Evolutionary conservation across 257 asterid genomes (phyloP).

Genomic region (Vinca minor): DNA sequence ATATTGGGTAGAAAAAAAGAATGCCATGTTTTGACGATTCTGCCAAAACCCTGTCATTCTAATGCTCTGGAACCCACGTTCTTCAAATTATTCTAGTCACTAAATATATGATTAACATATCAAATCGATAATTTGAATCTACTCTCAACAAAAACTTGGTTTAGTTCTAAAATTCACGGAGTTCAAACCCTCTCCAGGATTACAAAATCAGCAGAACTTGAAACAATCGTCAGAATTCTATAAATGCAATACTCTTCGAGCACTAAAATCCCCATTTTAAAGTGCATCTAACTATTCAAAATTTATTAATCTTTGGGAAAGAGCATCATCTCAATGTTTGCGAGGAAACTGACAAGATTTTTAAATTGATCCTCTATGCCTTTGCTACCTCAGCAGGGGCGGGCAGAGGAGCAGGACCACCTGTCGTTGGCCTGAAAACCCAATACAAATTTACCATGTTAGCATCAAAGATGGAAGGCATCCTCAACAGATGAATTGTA

Average conservation of each 20-base stretch:
- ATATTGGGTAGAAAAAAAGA: no score
- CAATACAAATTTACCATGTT: slow-evolving; percentile 12
- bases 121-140: slow-evolving; percentile 12
- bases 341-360: slow-evolving; percentile 2
- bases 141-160: slow-evolving; percentile 4
- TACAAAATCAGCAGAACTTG: slow-evolving; percentile 7
- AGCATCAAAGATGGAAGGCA: no score
- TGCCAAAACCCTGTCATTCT: no score
- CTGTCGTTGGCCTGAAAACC: slow-evolving; percentile 69
- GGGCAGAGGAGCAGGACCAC: slow-evolving; percentile 42
- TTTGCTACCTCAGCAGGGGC: slow-evolving; percentile 27
- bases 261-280: not conserved
- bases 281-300: slow-evolving; percentile 22
- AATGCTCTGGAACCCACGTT: no score
- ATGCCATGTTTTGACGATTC: no score
- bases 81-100: slow-evolving; percentile 13
- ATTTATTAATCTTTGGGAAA: slow-evolving; percentile 29
- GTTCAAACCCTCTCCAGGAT: slow-evolving; percentile 9
- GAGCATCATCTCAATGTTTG: slow-evolving; percentile 18
- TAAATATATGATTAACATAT: no score
- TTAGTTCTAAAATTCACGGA: not conserved
- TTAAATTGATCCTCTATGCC: slow-evolving; percentile 30
- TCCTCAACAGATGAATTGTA: no score
- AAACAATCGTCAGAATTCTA: slow-evolving; percentile 3
- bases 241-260: slow-evolving; percentile 1